Conservation (phyloP, 2,329 filamentous ascomycete species). For the Paecilomyces formosus region DNA sequence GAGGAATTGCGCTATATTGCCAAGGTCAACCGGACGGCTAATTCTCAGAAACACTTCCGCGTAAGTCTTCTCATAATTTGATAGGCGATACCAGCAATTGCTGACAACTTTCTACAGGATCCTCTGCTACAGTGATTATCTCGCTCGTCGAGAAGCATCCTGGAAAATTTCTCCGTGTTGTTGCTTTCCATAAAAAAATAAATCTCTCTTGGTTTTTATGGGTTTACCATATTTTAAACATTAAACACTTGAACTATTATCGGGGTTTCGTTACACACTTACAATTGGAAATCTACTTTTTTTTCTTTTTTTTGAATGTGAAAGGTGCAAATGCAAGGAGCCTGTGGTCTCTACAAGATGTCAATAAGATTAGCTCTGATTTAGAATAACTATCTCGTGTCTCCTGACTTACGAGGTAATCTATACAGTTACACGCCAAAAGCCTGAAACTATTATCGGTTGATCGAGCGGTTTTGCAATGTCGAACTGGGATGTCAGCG, state of each 20-base stretch:
- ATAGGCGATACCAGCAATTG: not conserved
- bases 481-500: no score
- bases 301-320: no score
- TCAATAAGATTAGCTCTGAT: no score
- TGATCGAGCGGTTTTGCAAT: no score
- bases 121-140: constrained; percentile 44
- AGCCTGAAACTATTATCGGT: no score
- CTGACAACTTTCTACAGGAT: constrained; percentile 33
- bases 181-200: not conserved
- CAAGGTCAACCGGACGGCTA: constrained; percentile 63
- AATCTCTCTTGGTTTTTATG: not conserved
- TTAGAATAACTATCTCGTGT: no score
- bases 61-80: constrained; percentile 32
- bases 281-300: no score
- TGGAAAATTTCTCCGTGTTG: not conserved
- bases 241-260: not conserved
- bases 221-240: not conserved
- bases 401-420: no score
- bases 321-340: no score
- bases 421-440: no score
- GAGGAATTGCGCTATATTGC: constrained; percentile 58
- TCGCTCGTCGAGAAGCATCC: not conserved
- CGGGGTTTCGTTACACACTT: no score
- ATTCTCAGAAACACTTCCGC: constrained; percentile 70
- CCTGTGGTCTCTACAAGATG: no score